Percentiles rank a stretch among this genome's conserved stretches.
These are phyloP conservation scores for Gastrolobium bilobum DNA, from an alignment of 306 rosid species.

Conservation along the genomic window DNA sequence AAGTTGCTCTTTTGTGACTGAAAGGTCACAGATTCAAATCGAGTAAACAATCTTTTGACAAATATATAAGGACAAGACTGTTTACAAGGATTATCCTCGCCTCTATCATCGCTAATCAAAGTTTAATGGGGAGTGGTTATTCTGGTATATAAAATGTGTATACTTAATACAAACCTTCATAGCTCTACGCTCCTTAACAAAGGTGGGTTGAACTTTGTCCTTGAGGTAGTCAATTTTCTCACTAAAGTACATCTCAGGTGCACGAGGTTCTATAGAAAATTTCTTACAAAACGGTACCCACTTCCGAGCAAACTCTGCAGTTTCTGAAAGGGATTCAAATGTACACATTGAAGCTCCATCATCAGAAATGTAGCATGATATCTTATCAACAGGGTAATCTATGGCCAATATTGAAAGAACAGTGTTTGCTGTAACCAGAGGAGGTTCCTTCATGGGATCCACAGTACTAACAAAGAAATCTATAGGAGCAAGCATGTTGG, in stretches of 20 bases:
- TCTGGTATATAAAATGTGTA: too few relatives aligned
- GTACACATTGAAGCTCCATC: constrained; percentile 95
- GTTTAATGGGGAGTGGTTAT: too few relatives aligned
- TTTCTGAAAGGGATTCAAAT: constrained; percentile 81
- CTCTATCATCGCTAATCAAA: too few relatives aligned
- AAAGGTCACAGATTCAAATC: too few relatives aligned
- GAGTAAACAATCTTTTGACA: too few relatives aligned
- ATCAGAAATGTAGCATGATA: constrained; percentile 88
- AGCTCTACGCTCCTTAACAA: constrained; percentile 88
- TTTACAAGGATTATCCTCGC: too few relatives aligned
- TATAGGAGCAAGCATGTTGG: constrained; percentile 78
- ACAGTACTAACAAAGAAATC: constrained; percentile 91
- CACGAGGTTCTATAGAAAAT: constrained; percentile 78
- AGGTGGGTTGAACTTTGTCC: constrained; percentile 92
- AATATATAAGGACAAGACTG: too few relatives aligned
- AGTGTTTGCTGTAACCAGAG: constrained; percentile 83
- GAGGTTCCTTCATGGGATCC: constrained; percentile 97
- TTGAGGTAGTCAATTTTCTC: constrained; percentile 90
- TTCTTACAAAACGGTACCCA: constrained; percentile 98
- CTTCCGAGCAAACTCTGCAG: constrained; percentile 86
- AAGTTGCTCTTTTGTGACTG: too few relatives aligned
- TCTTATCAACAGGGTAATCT: constrained; percentile 88
- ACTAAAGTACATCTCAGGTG: constrained; percentile 84
- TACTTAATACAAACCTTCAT: constrained; percentile 72
- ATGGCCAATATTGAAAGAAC: constrained; percentile 83